Conservation (phyloP, 306 rosid species). For the Castanea sativa region DNA sequence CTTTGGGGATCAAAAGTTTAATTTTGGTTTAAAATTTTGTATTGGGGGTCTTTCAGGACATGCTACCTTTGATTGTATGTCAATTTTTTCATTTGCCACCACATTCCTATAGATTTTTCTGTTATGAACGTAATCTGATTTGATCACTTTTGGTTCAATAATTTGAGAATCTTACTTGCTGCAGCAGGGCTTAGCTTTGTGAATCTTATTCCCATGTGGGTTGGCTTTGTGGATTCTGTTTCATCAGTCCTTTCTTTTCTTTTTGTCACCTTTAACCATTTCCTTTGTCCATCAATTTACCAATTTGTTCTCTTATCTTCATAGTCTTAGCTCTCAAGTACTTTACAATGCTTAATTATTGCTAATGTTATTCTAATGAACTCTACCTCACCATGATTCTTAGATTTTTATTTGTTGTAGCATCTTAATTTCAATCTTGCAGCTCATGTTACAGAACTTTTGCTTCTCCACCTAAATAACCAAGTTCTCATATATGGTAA, state of each 20-base stretch:
- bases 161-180: not conserved
- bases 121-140: not conserved
- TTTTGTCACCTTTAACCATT: not conserved
- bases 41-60: not conserved
- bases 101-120: not conserved
- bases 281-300: not conserved
- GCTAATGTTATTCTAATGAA: not conserved
- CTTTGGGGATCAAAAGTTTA: not conserved
- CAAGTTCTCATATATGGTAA: no score
- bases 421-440: not conserved
- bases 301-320: not conserved
- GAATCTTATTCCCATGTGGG: not conserved
- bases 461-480: no score
- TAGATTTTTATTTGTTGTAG: not conserved
- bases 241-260: not conserved
- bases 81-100: not conserved
- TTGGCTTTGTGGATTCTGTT: not conserved
- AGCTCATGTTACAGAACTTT: no score
- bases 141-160: not conserved
- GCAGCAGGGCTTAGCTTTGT: not conserved
- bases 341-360: not conserved
- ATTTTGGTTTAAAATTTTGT: not conserved
- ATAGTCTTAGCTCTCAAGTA: not conserved
- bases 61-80: not conserved
- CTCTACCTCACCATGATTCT: not conserved